These are phyloP conservation scores for Lupinus albus DNA, from an alignment of 306 rosid species.

Conservation along the genomic window DNA sequence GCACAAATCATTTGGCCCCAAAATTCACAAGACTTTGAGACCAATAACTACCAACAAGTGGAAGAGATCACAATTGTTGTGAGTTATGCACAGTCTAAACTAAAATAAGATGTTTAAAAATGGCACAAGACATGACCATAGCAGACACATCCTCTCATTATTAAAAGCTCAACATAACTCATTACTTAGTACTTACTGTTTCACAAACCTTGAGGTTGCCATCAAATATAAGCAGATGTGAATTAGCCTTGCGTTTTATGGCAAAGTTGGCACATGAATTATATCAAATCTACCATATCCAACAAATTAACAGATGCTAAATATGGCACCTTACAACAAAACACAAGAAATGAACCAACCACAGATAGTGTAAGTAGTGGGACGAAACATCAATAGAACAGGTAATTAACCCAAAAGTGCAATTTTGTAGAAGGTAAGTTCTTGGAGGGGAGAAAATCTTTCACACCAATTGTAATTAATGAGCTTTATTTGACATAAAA, in stretches of 20 bases:
- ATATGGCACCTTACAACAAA: not conserved
- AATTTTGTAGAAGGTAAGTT: not conserved
- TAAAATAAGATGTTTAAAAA: too few species aligned
- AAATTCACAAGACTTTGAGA: too few species aligned
- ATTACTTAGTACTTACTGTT: not conserved
- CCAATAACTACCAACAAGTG: too few species aligned
- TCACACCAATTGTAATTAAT: slow-evolving; percentile 11
- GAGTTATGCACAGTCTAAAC: too few species aligned
- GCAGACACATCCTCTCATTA: not conserved
- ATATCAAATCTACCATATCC: not conserved
- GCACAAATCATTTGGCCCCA: too few species aligned
- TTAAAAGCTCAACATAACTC: not conserved
- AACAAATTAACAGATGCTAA: not conserved
- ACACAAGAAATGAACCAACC: not conserved
- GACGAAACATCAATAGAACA: slow-evolving; percentile 19
- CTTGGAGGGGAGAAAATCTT: not conserved
- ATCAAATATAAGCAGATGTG: not conserved
- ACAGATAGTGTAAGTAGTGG: not conserved
- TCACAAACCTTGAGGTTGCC: not conserved
- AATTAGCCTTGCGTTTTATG: not conserved
- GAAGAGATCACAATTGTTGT: too few species aligned
- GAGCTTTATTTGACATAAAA: slow-evolving; percentile 42
- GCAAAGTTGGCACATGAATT: not conserved
- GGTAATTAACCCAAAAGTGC: slow-evolving; percentile 8
- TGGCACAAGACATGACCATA: too few species aligned